Evolutionary conservation across 805 yeast species (phyloP), one percentile per base, ranked within the genome.

Genomic region (Priceomyces fermenticarens): DNA sequence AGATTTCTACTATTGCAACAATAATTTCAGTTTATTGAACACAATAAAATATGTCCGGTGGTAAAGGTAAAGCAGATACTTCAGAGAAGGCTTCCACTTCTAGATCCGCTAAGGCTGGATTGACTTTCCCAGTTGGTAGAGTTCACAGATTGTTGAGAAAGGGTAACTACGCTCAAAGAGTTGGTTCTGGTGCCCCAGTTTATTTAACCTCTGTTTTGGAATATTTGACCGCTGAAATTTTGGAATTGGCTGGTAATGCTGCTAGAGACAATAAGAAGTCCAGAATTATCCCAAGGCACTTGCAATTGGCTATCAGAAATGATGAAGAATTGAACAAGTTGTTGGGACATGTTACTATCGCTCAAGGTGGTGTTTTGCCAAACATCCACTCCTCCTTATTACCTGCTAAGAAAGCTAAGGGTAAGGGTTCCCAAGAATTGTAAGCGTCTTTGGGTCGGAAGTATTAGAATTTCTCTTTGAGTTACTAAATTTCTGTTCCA

Each of bases 111-210:
- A 91, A 89, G 80, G 97, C 98, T 66, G 98, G 97, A 72, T 82
- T 91, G 66, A 88, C 95, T 61, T 91, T 91, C 95, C 98, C 98
- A 77, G 98, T 91, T 56, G 98, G 98, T 73, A 90, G 98, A 83
- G 93, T 91, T 58, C 97, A 91, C 80, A 84, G 97, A 77, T 80
- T 90, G 59, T 76, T 91, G 65, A 88, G 95, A 83, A 88, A 85
- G 76, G 97, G 96, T 70, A 88, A 90, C 84, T 88, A 91, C 78
- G 95, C 97, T 64, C 95, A 90, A 77, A 85, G 98, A 78, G 85
- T 91, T 60, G 97, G 98, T 81, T 89, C 97, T 55, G 97, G 96
- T 83, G 97, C 98, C 62, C 97, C 98, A 75, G 91, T 91, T 51
- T 91, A 90, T 77, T 80, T 91, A 66, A 90, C 98, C 56, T 95